Percentiles rank a stretch among this genome's conserved stretches.
Conservation (phyloP, 176 grass and related monocot species). For the Microstegium vimineum region DNA sequence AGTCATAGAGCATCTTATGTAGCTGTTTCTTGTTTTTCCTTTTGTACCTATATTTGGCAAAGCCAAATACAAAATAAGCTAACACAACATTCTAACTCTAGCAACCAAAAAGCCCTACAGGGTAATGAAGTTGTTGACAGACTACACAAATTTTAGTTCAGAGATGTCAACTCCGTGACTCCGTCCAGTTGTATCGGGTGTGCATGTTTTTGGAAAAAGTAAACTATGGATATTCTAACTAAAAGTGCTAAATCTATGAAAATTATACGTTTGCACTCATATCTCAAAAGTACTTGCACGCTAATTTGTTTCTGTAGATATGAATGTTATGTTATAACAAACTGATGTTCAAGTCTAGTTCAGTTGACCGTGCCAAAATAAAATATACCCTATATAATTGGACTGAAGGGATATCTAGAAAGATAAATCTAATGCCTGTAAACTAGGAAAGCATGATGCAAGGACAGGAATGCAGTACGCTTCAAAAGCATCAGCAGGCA, state of each 20-base stretch:
- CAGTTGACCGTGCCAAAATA: background rate
- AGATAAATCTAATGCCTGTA: background rate
- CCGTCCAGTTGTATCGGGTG: background rate
- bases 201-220: background rate
- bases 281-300: background rate
- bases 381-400: background rate
- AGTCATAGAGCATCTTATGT: slow-evolving; percentile 85
- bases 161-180: background rate
- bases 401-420: background rate
- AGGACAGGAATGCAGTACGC: slow-evolving; percentile 45
- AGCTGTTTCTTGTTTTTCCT: slow-evolving; percentile 96
- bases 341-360: background rate
- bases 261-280: background rate
- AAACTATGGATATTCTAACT: background rate
- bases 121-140: background rate
- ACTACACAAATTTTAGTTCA: background rate
- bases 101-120: background rate
- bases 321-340: background rate
- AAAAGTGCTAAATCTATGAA: background rate
- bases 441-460: background rate
- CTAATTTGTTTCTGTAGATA: background rate
- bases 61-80: slow-evolving; percentile 27
- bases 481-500: slow-evolving; percentile 96
- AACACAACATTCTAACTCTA: background rate
- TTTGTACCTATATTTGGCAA: slow-evolving; percentile 69